Percentiles rank a stretch among this genome's conserved stretches.
Conservation (phyloP, 73 alveolate genomes). For the Diophrys appendiculata region DNA sequence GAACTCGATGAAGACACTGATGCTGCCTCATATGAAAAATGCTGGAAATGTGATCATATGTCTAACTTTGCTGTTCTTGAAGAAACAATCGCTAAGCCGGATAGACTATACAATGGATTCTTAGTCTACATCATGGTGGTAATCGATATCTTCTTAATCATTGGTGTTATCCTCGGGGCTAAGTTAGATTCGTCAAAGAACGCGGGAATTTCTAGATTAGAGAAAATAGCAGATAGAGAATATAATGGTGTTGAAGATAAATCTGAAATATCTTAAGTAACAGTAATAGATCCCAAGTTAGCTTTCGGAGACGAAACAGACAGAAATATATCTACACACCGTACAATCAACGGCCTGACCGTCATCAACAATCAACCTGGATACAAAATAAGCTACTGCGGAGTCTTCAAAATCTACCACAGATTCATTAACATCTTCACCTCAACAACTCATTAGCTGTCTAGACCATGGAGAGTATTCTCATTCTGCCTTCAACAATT, state of each 20-base stretch:
- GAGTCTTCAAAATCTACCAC: neutral
- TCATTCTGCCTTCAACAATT: neutral
- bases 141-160: neutral
- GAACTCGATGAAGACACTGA: neutral
- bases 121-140: neutral
- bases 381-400: neutral
- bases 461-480: neutral
- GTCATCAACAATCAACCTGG: neutral
- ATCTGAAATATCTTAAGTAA: no score
- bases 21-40: neutral
- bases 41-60: neutral
- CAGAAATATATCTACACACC: neutral
- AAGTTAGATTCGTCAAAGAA: neutral
- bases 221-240: neutral
- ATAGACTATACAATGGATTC: neutral
- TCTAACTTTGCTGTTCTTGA: neutral
- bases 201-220: neutral
- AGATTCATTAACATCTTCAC: neutral
- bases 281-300: no score
- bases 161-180: neutral
- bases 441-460: neutral
- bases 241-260: neutral
- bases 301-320: neutral
- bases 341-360: neutral
- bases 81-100: neutral